These are phyloP conservation scores for Phoma herbarum DNA, from an alignment of 2,329 filamentous ascomycete species.

Conservation along the genomic window DNA sequence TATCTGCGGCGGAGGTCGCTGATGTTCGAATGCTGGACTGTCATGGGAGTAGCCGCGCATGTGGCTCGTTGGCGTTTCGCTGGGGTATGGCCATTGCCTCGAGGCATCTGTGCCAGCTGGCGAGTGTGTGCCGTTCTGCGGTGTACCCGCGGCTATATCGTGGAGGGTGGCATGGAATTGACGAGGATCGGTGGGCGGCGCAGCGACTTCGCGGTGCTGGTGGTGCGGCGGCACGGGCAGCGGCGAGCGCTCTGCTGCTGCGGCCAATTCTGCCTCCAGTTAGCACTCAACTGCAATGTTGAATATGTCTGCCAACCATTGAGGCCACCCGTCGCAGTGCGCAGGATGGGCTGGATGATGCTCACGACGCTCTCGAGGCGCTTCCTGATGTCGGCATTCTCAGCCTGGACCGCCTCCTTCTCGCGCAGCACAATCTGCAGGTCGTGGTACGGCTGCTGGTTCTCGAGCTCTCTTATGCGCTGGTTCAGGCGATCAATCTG, in stretches of 20 bases:
- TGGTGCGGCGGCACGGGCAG: conserved; percentile 44
- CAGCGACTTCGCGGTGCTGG: conserved; percentile 17
- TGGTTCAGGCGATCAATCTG: conserved; percentile 79
- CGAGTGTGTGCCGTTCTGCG: conserved; percentile 38
- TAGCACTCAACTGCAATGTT: not conserved
- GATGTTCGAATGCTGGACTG: conserved; percentile 27
- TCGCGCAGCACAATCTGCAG: conserved; percentile 77
- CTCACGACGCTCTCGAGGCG: conserved; percentile 71
- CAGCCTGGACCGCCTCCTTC: conserved; percentile 78
- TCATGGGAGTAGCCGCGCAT: conserved; percentile 48
- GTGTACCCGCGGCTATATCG: conserved; percentile 32
- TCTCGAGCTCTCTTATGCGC: conserved; percentile 77
- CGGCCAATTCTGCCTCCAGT: conserved; percentile 54
- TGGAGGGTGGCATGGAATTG: conserved; percentile 34
- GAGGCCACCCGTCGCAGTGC: conserved; percentile 52
- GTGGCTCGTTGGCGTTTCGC: conserved; percentile 46
- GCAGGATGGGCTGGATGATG: conserved; percentile 68
- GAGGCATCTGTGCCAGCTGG: conserved; percentile 35
- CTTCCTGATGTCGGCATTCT: conserved; percentile 80
- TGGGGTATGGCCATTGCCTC: conserved; percentile 45
- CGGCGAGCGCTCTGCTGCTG: conserved; percentile 58
- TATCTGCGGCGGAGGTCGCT: conserved; percentile 37
- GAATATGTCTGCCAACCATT: conserved; percentile 50
- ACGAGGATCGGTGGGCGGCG: conserved; percentile 33
- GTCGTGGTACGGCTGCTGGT: conserved; percentile 83